phyloP scores from a whole-genome alignment of 2,329 filamentous ascomycete genomes.

The Verticillium zaregamsianum region DNA sequence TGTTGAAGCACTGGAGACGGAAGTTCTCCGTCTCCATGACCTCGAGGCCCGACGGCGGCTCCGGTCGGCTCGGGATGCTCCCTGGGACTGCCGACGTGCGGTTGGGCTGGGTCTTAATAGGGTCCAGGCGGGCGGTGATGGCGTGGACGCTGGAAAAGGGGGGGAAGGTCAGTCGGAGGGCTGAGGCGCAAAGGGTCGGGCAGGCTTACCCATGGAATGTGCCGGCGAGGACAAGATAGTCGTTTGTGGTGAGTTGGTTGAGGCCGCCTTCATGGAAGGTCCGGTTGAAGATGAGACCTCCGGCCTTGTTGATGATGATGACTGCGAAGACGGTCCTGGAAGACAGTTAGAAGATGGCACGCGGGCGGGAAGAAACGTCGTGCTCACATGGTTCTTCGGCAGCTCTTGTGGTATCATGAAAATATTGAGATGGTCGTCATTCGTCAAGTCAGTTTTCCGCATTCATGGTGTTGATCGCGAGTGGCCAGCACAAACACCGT shows the following conservation, averaged over 20 bases:
- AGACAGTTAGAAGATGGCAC: constrained; percentile 2
- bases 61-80: constrained; percentile 43
- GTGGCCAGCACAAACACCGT: background rate
- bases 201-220: constrained; percentile 83
- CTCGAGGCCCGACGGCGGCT: constrained; percentile 75
- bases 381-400: background rate
- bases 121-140: constrained; percentile 61
- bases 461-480: background rate
- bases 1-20: constrained; percentile 92
- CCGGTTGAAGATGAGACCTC: constrained; percentile 92
- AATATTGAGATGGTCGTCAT: background rate
- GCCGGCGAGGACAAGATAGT: constrained; percentile 93
- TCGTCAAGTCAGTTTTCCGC: background rate
- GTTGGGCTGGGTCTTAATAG: constrained; percentile 39
- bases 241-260: constrained; percentile 87
- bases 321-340: constrained; percentile 88
- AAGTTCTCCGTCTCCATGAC: constrained; percentile 93
- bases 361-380: background rate
- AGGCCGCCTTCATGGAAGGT: constrained; percentile 83
- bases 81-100: constrained; percentile 24
- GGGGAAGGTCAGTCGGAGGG: background rate
- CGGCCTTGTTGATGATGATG: constrained; percentile 98
- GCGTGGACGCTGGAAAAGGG: constrained; percentile 50
- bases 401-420: background rate
- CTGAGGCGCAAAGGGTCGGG: constrained; percentile 16